Evolutionary conservation across 1,284 basidiomycete genomes (phyloP).

Genomic region (Ceratobasidium sp.): DNA sequence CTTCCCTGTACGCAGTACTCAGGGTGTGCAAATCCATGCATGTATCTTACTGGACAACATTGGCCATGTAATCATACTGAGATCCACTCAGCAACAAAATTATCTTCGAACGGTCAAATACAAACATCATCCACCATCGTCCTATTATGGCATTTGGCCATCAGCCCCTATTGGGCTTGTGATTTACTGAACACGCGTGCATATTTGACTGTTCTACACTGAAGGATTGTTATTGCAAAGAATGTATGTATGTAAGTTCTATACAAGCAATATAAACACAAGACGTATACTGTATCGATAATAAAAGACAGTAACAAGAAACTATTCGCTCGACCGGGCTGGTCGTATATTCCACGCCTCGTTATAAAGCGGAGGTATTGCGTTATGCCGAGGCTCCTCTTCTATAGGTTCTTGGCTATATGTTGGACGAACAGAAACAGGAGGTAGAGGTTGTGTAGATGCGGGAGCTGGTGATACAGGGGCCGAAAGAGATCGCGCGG

Average conservation of each 20-base stretch:
- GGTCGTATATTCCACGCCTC: slow-evolving; percentile 31
- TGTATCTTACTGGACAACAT: slow-evolving; percentile 41
- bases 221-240: background rate
- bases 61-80: slow-evolving; percentile 20
- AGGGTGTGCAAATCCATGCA: slow-evolving; percentile 29
- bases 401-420: background rate
- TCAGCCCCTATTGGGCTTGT: background rate
- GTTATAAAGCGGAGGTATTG: slow-evolving; percentile 37
- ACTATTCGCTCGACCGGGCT: slow-evolving; percentile 18
- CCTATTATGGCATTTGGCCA: background rate
- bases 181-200: too few relatives aligned
- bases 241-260: background rate
- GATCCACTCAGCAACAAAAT: background rate
- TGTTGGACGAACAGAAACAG: background rate
- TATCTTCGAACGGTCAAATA: background rate
- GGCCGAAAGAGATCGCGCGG: background rate
- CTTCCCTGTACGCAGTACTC: slow-evolving; percentile 35
- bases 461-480: background rate
- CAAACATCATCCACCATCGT: background rate
- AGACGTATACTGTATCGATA: background rate
- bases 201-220: background rate
- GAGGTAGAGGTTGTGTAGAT: background rate
- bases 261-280: background rate
- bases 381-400: slow-evolving; percentile 14
- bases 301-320: slow-evolving; percentile 5